Base-by-base conservation (phyloP, 495 filamentous ascomycete genomes). In the Penicillium crystallinum region DNA sequence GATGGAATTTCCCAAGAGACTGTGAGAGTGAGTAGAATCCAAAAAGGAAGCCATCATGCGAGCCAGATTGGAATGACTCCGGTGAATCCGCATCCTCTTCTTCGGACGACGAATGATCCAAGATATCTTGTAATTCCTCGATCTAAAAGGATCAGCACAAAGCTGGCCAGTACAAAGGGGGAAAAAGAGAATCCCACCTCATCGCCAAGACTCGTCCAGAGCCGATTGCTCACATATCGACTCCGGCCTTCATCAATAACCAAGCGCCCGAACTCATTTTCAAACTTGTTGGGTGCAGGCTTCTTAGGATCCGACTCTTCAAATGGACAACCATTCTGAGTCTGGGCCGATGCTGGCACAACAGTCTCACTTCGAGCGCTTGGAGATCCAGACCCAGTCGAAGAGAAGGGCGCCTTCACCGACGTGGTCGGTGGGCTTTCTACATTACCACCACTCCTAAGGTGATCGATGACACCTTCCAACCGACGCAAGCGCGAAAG, bases 191-290 rank as follows among this genome's bases (percentile, higher is more conserved):
- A 17, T 33, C 62, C 44, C 64, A 90, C 90, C 80, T 97, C 90
- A 52, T 92, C 88, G 43, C 84, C 88, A 38, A 97, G 74, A 54
- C 81, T 89, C n/a, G 86, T 83, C 91, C 91, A 97, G 45, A 96
- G 88, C 14, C 83, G 84, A 68, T 86, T 91, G 65, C 88, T 91
- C 52, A 96, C 85, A 69, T 97, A 97, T 62, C 89, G 77, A 57
- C 84, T 88, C 56, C 81, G 83, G 3, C 86, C 85, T 58, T 95
- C 87, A 53, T 88, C 89, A 40, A 96, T 78, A 1, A 95, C 87
- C 58, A 97, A 65, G 44, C 90, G 77, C 30, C 92, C 92, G 59
- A 95, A 85, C 53, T 88, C 81, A 56, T 81, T 80, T 38, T 84
- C 79, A 15, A 87, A 72, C 21, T 56, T 69, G 21, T 59, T 61